Conservation (phyloP, 148 eudicot genomes). For the Rhododendron kiyosumense region DNA sequence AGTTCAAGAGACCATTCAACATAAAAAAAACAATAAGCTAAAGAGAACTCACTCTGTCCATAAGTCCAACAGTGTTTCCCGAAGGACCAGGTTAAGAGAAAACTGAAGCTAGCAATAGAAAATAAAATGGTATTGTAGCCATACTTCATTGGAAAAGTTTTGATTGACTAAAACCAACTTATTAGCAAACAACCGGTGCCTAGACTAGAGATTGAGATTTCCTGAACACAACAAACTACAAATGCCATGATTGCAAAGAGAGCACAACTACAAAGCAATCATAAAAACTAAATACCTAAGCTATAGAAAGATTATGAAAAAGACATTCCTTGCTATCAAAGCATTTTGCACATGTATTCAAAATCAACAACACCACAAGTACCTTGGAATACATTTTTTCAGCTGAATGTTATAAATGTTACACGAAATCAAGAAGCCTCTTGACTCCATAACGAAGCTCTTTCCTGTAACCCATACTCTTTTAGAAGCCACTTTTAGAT, state of each 20-base stretch:
- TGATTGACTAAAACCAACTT: background rate
- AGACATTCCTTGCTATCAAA: background rate
- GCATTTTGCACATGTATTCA: background rate
- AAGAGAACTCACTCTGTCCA: constrained; percentile 36
- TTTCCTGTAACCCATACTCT: background rate
- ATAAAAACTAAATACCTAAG: background rate
- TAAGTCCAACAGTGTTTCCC: constrained; percentile 7
- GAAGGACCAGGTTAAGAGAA: constrained; percentile 24
- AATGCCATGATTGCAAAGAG: background rate
- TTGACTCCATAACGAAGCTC: background rate
- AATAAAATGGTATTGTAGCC: background rate
- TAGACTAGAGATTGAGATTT: background rate
- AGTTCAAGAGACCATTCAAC: background rate
- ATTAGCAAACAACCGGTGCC: background rate
- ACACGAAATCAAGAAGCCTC: background rate
- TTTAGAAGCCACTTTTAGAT: background rate
- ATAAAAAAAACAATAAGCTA: background rate
- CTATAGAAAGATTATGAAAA: background rate
- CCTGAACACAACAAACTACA: constrained; percentile 2
- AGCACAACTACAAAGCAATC: background rate
- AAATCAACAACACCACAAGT: background rate
- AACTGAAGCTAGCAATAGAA: background rate
- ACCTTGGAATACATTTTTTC: background rate
- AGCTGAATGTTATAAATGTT: background rate
- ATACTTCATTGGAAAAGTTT: background rate